Base-by-base conservation (phyloP, 2,329 filamentous ascomycete species). In the Septoria linicola region DNA sequence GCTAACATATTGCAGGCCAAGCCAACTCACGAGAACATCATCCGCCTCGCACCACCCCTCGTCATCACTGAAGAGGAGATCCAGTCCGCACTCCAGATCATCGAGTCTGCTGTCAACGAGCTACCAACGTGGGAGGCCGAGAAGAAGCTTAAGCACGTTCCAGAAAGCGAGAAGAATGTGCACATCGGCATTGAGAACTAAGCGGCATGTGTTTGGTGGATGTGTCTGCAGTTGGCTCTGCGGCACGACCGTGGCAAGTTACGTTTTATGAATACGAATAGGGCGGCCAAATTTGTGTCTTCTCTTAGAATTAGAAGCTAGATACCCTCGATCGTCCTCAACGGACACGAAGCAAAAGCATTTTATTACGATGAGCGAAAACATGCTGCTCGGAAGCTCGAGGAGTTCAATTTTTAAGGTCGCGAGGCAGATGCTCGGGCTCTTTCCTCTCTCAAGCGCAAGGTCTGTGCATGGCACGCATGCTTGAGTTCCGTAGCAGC, bases 21-120 rank as follows among this genome's bases (percentile, higher is more conserved):
- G 81, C 93, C 93, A 23, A 99, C 93, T 5, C 93, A 99, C 72
- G 86, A 95, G 67, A 96, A 97, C 73, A 97, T 99, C 70, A 99
- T 99, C 69, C 88, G 93, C 51, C 86, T 99, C 56, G 93, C 93
- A n/a, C 93, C 93, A 40, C 93, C 93, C 16, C 78, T 99, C 48
- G 90, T 99, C 59, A 97, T 99, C 66, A 90, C 85, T 20, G 90
- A 97, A 66, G 81, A 85, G 54, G 83, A 99, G 73, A 85, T 99
- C 60, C 79, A 83, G 61, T 81, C 83, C 66, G 87, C 92, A 1
- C 70, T 97, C 48, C 71, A 71, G 45, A 92, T 93, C 65, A 95
- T 99, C 67, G 80, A 83, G 56, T 84, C 91, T 67, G 85, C 92
- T 11, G 78, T 96, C 65, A 77, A 80, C 60, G 91, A 96, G 72